Base-by-base conservation (phyloP, 495 filamentous ascomycete species). In the Aspergillus panamensis region DNA sequence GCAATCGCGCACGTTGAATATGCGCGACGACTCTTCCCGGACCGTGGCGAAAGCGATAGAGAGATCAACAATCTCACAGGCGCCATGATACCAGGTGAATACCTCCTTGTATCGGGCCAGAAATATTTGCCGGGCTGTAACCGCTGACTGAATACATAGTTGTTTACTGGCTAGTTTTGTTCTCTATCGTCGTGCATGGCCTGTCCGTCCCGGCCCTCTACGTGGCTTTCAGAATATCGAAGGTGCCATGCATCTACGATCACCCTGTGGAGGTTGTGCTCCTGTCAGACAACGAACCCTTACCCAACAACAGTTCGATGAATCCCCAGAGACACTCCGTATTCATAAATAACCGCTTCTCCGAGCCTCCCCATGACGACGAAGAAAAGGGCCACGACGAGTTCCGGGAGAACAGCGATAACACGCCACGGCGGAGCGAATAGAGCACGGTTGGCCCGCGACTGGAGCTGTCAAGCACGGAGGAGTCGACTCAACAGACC, bases 121-220 rank as follows among this genome's bases (percentile, higher is more conserved):
- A 12, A 2, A 25, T 12, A 3, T 8, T 32, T 40, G n/a, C 10
- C 8, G 19, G 17, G 0, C 6, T 25, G 17, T 19, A 12, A 40
- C 25, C 12, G 53, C 54, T 57, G 49, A 55, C 63, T 40, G 16
- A 13, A 32, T 12, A 30, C 6, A 30, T 59, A 69, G 79, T 82
- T 7, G 82, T 84, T 6, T 84, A 83, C 62, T 84, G 77, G 67
- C 76, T 85, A 6, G 81, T 84, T 12, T 67, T 83, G 20, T 80
- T 83, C 69, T 83, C 80, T 1, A 82, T 84, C 44, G 54, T 84
- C 19, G 71, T 84, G 0, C 82, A 86, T 61, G 80, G 82, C 39
- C 66, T 85, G 1, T 84, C 81, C 0, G 82, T 84, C 43, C 82
- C 82, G 0, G 62, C 72, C 1, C 70, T 84, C 20, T 77, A 77